Evolutionary conservation across 176 grass and related monocot genomes (phyloP).

Genomic region (Triticum turgidum): DNA sequence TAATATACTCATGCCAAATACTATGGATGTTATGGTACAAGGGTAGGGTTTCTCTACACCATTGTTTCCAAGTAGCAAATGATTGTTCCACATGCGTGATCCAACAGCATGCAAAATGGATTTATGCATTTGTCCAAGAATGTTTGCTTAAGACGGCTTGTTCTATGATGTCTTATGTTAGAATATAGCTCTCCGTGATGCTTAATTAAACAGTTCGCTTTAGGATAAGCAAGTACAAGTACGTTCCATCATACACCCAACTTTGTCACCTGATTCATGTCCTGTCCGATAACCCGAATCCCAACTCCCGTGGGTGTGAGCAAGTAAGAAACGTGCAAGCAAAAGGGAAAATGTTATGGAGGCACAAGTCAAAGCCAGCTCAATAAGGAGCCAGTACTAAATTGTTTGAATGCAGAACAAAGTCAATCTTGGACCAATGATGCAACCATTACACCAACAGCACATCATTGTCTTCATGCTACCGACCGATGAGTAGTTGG

Average conservation of each 20-base stretch:
- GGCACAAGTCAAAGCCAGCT: conserved; percentile 44
- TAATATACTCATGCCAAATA: neutral
- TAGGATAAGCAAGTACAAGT: conserved; percentile 23
- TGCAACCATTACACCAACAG: conserved; percentile 30
- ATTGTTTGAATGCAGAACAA: conserved; percentile 38
- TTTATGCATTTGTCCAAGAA: conserved; percentile 37
- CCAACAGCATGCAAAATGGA: neutral
- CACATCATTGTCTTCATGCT: conserved; percentile 38
- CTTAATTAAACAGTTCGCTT: neutral
- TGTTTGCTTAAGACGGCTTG: neutral
- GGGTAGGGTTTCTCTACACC: neutral
- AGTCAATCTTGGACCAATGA: conserved; percentile 53
- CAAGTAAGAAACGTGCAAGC: conserved; percentile 39
- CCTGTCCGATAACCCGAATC: conserved; percentile 6
- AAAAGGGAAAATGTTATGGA: conserved; percentile 5
- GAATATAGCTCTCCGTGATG: neutral
- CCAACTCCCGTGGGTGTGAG: conserved; percentile 29
- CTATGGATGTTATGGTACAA: neutral
- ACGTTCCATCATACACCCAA: conserved; percentile 8
- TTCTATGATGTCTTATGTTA: neutral
- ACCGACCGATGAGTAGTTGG: neutral
- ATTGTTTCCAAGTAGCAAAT: neutral
- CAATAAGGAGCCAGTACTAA: conserved; percentile 26
- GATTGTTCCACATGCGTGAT: neutral
- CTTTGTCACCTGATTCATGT: conserved; percentile 42